Evolutionary conservation across 2,329 filamentous ascomycete genomes (phyloP).

Genomic region (Penicillium sp.): DNA sequence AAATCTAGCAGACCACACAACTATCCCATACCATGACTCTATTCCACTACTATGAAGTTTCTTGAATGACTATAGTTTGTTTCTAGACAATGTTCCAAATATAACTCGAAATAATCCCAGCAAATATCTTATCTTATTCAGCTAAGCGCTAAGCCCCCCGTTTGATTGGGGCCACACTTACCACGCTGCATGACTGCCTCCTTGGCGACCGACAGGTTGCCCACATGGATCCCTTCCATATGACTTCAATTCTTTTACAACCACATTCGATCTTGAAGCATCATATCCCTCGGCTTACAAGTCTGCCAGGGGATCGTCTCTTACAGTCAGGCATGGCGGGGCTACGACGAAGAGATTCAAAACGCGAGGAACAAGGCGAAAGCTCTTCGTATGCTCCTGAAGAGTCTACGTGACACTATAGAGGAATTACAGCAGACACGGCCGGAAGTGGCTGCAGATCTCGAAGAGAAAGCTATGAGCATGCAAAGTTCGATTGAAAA

Average conservation of each 20-base stretch:
- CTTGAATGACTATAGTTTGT: neutral
- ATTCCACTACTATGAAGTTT: neutral
- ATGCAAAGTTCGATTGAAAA: neutral
- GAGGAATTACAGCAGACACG: neutral
- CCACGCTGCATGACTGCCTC: neutral
- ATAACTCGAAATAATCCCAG: neutral
- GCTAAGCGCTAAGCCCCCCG: neutral
- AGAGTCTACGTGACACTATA: constrained; percentile 4
- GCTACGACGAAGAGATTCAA: constrained; percentile 11
- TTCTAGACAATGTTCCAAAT: neutral
- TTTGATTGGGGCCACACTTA: neutral
- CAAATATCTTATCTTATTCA: neutral
- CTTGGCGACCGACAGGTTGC: neutral
- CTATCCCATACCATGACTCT: neutral
- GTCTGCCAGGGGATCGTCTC: constrained; percentile 11
- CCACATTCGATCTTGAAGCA: neutral
- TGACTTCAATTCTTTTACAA: neutral
- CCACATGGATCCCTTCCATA: neutral
- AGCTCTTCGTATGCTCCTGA: constrained; percentile 1
- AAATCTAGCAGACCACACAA: neutral
- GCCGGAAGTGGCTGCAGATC: neutral
- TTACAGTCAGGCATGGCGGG: constrained; percentile 8
- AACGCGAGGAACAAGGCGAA: constrained; percentile 5
- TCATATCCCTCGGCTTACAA: constrained; percentile 15
- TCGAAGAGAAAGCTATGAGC: neutral